These are phyloP conservation scores for Astathelohania contejeani DNA, from an alignment of 371 early-diverging fungal species.

Conservation along the genomic window DNA sequence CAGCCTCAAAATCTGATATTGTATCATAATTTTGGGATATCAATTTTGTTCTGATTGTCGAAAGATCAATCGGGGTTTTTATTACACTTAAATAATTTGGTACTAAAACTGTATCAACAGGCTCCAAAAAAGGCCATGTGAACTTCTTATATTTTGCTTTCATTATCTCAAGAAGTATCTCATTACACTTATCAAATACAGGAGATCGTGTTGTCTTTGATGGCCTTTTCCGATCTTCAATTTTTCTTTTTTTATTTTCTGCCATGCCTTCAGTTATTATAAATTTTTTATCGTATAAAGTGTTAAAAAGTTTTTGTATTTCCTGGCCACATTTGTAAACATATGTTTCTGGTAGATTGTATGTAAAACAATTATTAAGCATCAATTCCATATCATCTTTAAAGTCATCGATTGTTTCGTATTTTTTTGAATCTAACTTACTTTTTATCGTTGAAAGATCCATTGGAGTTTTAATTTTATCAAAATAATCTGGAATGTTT, in stretches of 20 bases:
- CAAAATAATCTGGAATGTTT: conserved; percentile 76
- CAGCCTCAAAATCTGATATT: conserved; percentile 38
- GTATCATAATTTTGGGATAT: conserved; percentile 22
- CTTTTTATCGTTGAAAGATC: conserved; percentile 76
- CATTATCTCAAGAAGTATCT: conserved; percentile 35
- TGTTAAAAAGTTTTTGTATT: conserved; percentile 40
- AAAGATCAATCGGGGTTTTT: conserved; percentile 47
- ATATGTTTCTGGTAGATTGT: conserved; percentile 40
- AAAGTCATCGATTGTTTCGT: conserved; percentile 54
- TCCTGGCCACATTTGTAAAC: conserved; percentile 43
- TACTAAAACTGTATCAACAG: conserved; percentile 39
- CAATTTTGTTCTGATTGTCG: conserved; percentile 38
- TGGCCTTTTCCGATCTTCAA: not conserved
- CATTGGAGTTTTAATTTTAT: conserved; percentile 81
- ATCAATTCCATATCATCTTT: conserved; percentile 57
- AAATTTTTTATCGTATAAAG: too few relatives aligned
- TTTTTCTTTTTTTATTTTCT: conserved; percentile 18
- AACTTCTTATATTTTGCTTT: conserved; percentile 41
- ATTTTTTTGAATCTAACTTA: conserved; percentile 58
- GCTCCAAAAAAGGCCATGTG: conserved; percentile 51
- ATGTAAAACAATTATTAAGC: conserved; percentile 53
- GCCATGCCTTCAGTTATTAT: conserved; percentile 22
- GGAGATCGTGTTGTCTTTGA: conserved; percentile 3
- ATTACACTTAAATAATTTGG: conserved; percentile 49
- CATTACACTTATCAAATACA: conserved; percentile 17